These are phyloP conservation scores for Leptomonas seymouri DNA, from an alignment of 208 protist genomes.

Conservation along the genomic window DNA sequence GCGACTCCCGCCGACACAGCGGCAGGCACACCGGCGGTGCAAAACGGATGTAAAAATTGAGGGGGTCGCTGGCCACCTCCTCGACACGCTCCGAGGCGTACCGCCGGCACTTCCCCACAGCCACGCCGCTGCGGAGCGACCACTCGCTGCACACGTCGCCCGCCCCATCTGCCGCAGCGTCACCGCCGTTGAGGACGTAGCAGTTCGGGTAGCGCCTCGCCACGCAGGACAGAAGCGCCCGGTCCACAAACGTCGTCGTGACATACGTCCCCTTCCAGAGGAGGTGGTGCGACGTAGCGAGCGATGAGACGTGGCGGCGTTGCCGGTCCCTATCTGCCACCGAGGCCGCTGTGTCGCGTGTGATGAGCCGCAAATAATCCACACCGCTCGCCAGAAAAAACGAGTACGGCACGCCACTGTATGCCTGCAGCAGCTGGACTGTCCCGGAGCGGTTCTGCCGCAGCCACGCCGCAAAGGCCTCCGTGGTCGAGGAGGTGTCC, in stretches of 20 bases:
- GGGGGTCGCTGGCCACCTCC: constrained; percentile 42
- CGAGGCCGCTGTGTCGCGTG: constrained; percentile 13
- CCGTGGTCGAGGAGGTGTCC: constrained; percentile 11
- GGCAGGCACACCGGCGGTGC: constrained; percentile 54
- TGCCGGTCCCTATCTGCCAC: constrained; percentile 25
- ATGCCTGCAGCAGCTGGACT: constrained; percentile 29
- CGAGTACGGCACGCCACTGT: constrained; percentile 20
- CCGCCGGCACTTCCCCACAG: constrained; percentile 31
- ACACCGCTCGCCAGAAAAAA: constrained; percentile 33
- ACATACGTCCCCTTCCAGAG: constrained; percentile 34
- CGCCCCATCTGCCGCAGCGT: background rate
- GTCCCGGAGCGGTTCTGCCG: constrained; percentile 18
- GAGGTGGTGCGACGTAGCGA: constrained; percentile 18
- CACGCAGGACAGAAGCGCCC: constrained; percentile 31
- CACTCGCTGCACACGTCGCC: constrained; percentile 29
- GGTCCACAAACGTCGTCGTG: constrained; percentile 59
- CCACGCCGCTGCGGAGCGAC: constrained; percentile 34
- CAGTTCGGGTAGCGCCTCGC: constrained; percentile 27
- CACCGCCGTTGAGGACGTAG: constrained; percentile 24
- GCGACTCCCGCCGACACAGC: constrained; percentile 18
- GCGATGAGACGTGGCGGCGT: constrained; percentile 22
- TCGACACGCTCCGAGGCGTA: constrained; percentile 33
- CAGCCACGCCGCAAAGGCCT: constrained; percentile 36
- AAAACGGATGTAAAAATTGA: constrained; percentile 62
- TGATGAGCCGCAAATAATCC: constrained; percentile 30